Base-by-base conservation (phyloP, 2,329 filamentous ascomycete species). In the Aspergillus persii region DNA sequence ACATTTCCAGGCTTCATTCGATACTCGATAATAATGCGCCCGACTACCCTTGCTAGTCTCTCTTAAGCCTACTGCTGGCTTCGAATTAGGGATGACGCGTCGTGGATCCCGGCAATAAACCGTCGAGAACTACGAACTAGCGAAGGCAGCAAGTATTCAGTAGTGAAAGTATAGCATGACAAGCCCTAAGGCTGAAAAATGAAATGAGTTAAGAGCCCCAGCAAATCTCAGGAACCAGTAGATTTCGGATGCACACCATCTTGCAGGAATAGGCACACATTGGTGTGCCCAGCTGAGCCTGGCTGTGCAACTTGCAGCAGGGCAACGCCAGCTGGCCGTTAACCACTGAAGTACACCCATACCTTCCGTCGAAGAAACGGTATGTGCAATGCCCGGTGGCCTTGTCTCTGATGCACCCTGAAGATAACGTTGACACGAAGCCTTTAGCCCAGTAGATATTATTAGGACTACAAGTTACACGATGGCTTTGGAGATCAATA, bases 61-160 rank as follows among this genome's bases (percentile, higher is more conserved):
- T 26, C 3, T 9, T 26, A 27, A 47, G 44, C 4, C 44, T 9
- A 23, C 18, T 49, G n/a, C 23, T 15, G 31, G 27, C 30, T 49
- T 55, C 53, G 49, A 55, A 55, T 23, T 41, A 49, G 49, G 47
- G 53, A 48, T 23, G 41, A 55, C 30, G 18, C 44, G 33, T 26
- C 41, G 44, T 50, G 47, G 46, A 47, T 39, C 18, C 46, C 53
- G 30, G 46, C 18, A n/a, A 56, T 29, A 41, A 5, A 27, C 12
- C 26, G n/a, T 50, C 15, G 29, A 29, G 54, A 56, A 27, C 18
- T 36, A 36, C 33, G 11, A 7, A 23, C 6, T 47, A 47, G 44
- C 26, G 53, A 55, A 56, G 54, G 47, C 47, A 56, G 6, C 23
- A 46, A 44, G 18, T 50, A 56, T 31, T 56, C 31, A 47, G 47